Conservation (phyloP, 257 asterid species). For the Nicotiana noctiflora region DNA sequence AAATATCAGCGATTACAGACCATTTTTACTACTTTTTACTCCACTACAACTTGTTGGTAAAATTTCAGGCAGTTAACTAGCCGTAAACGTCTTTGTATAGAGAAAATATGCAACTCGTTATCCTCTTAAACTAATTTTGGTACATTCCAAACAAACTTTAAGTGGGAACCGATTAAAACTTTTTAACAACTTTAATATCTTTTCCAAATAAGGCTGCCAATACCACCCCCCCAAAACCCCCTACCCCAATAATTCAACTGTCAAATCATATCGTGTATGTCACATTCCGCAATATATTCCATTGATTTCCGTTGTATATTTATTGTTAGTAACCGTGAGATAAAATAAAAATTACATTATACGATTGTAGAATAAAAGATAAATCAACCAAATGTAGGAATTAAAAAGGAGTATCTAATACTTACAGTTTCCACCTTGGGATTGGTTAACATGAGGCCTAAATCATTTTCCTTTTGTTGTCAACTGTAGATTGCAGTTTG, state of each 20-base stretch:
- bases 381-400: not conserved
- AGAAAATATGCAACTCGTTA: not conserved
- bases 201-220: not conserved
- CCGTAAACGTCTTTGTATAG: not conserved
- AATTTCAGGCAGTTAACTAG: not conserved
- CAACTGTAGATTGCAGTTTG: not conserved
- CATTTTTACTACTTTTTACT: too few relatives aligned
- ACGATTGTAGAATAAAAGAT: not conserved
- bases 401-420: not conserved
- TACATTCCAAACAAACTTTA: not conserved
- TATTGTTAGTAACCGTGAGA: not conserved
- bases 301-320: too few relatives aligned
- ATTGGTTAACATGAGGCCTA: not conserved
- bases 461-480: not conserved
- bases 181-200: conserved; percentile 1
- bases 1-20: too few relatives aligned
- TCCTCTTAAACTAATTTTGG: not conserved
- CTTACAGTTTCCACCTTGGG: not conserved
- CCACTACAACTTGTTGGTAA: too few relatives aligned
- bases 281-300: too few relatives aligned
- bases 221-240: not conserved
- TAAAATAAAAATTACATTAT: not conserved
- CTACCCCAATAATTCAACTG: too few relatives aligned
- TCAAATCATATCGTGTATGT: too few relatives aligned
- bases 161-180: not conserved